Percentiles rank a stretch among this genome's conserved stretches.
These are phyloP conservation scores for Imleria badia DNA, from an alignment of 768 basidiomycete genomes.

Conservation along the genomic window DNA sequence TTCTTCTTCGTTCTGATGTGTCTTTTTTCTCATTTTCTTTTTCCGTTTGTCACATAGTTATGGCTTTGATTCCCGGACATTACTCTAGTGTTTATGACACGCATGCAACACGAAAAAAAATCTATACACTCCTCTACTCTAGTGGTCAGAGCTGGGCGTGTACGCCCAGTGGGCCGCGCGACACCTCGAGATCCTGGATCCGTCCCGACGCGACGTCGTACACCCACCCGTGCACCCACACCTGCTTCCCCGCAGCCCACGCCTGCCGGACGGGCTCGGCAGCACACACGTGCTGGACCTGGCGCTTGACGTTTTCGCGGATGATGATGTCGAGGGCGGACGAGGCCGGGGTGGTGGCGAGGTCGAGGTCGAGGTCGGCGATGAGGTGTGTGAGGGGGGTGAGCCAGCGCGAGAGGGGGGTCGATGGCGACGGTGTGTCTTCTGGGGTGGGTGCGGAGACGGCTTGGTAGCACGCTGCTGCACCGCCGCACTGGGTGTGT, in stretches of 20 bases:
- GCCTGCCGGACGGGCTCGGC: conserved; percentile 46
- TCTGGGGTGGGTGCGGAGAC: conserved; percentile 10
- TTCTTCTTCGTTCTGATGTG: not conserved
- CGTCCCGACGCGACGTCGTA: conserved; percentile 62
- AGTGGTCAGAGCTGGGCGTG: no score
- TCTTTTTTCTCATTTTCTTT: not conserved
- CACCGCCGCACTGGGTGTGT: conserved; percentile 83
- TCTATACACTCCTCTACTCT: not conserved
- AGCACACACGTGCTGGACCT: conserved; percentile 52
- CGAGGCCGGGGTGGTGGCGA: conserved; percentile 35
- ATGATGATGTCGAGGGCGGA: conserved; percentile 50
- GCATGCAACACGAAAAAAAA: conserved; percentile 1
- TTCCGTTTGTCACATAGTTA: conserved; percentile 2
- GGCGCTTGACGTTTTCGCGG: conserved; percentile 57
- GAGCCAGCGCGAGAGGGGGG: conserved; percentile 70
- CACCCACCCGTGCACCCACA: conserved; percentile 73
- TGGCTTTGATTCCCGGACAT: conserved; percentile 15
- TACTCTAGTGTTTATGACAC: conserved; percentile 2
- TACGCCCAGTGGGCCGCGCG: conserved; percentile 19
- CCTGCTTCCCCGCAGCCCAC: conserved; percentile 40
- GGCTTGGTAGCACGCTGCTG: conserved; percentile 51
- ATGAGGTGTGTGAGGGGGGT: conserved; percentile 57
- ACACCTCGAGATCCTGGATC: conserved; percentile 57
- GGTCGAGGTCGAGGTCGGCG: conserved; percentile 43
- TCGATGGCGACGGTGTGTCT: conserved; percentile 18